phyloP scores from a whole-genome alignment of 1,284 basidiomycete species.

The Moniliophthora roreri region DNA sequence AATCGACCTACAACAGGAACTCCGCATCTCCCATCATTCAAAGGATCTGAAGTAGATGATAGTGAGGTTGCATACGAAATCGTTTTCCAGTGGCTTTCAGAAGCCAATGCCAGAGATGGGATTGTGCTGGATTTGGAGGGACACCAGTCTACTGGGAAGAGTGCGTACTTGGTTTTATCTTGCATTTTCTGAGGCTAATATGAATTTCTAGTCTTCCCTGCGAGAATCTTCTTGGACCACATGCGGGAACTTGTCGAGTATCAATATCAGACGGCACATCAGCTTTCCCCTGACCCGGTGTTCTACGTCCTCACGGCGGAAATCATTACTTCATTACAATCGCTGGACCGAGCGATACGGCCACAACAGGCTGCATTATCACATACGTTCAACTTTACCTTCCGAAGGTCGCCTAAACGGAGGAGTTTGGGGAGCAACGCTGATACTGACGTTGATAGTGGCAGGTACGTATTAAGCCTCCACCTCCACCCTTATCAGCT shows the following conservation, averaged over 20 bases:
- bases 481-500: no score
- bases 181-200: slow-evolving; percentile 21
- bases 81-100: not conserved
- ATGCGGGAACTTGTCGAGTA: slow-evolving; percentile 41
- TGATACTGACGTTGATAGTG: slow-evolving; percentile 25
- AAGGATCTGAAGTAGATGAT: slow-evolving; percentile 18
- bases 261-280: slow-evolving; percentile 20
- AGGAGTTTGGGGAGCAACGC: slow-evolving; percentile 28
- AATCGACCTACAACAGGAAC: slow-evolving; percentile 29
- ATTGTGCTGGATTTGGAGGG: not conserved
- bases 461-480: slow-evolving; percentile 26
- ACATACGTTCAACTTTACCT: slow-evolving; percentile 33
- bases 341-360: slow-evolving; percentile 29
- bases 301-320: slow-evolving; percentile 31
- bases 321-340: slow-evolving; percentile 28
- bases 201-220: slow-evolving; percentile 56
- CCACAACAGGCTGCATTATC: slow-evolving; percentile 34
- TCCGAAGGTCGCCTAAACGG: slow-evolving; percentile 42
- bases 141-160: not conserved
- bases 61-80: slow-evolving; percentile 21
- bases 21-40: slow-evolving; percentile 26
- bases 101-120: not conserved
- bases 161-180: not conserved
- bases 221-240: slow-evolving; percentile 49
- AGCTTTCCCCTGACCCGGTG: slow-evolving; percentile 25